Evolutionary conservation across 148 eudicot genomes (phyloP), one percentile per base, ranked within the genome.

Genomic region (Dianthus caryophyllus): DNA sequence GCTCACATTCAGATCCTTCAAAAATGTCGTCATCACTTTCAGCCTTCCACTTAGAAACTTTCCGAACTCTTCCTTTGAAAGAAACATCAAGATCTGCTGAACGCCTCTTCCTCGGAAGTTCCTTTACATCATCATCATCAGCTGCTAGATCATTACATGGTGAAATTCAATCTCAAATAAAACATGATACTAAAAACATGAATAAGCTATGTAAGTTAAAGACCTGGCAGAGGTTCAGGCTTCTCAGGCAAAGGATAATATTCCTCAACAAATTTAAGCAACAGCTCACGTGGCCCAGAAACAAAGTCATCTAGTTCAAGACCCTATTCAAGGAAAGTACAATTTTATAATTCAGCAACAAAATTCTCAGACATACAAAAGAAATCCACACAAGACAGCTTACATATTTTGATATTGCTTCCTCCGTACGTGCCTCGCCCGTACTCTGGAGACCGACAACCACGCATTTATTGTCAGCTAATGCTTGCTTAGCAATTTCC

Each of bases 371-470:
- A 4, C 10, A 54, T 64, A 43, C 18, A 74, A 12, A 26, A 33
- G 65, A 20, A 54, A 27, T 49, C 61, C 11, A 53, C 14, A 55
- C 20, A 52, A 47, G 27, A 59, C 31, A 11, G 63, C 92, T 75
- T 75, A 94, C 99, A 81, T 94, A 80, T 88, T 90, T 94, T 39
- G 99, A 73, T 65, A 94, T 92, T 57, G 97, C 99, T 68, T 94
- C 99, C 78, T 94, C 99, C 16, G 97, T 94, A 27, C 99, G 84
- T 58, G 99, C 99, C 77, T 94, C 99, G 64, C 97, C 99, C 10
- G 99, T 94, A 75, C 99, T 94, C 78, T 94, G 97, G 48, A 94
- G 93, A 73, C 99, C 99, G 68, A 94, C 66, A 30, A 94, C 99
- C 73, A 90, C 92, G 70, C 90, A 86, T 71, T 94, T 94, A 67